Conservation (phyloP, 805 yeast species). For the Cyberlindnera misumaiensis region DNA sequence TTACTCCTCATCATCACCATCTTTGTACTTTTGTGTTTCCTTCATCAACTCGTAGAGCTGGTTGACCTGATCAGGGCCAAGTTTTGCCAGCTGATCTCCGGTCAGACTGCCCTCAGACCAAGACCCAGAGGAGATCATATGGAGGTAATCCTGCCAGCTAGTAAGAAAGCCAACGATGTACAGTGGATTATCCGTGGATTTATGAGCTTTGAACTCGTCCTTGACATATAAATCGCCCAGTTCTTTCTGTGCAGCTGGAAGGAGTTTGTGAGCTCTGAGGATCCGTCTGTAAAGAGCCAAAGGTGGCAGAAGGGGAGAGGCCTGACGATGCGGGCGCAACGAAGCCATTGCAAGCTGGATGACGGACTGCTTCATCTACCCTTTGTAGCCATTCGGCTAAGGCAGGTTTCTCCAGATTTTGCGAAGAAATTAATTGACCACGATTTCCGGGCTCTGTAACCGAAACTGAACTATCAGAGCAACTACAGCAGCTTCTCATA, state of each 20-base stretch:
- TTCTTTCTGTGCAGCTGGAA: slow-evolving; percentile 65
- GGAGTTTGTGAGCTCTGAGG: slow-evolving; percentile 65
- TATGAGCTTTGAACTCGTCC: slow-evolving; percentile 84
- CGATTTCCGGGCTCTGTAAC: too few species aligned
- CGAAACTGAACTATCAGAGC: too few species aligned
- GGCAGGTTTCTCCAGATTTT: too few species aligned
- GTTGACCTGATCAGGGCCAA: slow-evolving; percentile 84
- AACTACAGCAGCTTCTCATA: too few species aligned
- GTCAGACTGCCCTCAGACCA: slow-evolving; percentile 64
- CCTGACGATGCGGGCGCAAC: slow-evolving; percentile 10
- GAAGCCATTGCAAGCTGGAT: slow-evolving; percentile 1
- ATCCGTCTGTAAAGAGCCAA: slow-evolving; percentile 70
- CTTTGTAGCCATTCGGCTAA: not conserved
- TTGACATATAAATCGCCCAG: slow-evolving; percentile 89
- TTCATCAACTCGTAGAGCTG: slow-evolving; percentile 79
- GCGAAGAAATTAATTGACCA: too few species aligned
- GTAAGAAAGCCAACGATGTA: slow-evolving; percentile 91
- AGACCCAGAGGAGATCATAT: slow-evolving; percentile 48
- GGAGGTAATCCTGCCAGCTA: slow-evolving; percentile 86
- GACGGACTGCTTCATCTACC: not conserved
- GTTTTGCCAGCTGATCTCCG: slow-evolving; percentile 59
- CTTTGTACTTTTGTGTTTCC: slow-evolving; percentile 38
- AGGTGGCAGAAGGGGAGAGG: slow-evolving; percentile 72
- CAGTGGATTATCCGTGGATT: slow-evolving; percentile 75
- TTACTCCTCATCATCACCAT: slow-evolving; percentile 10